Conservation (phyloP, 2,329 filamentous ascomycete genomes). For the Didymella exigua region DNA sequence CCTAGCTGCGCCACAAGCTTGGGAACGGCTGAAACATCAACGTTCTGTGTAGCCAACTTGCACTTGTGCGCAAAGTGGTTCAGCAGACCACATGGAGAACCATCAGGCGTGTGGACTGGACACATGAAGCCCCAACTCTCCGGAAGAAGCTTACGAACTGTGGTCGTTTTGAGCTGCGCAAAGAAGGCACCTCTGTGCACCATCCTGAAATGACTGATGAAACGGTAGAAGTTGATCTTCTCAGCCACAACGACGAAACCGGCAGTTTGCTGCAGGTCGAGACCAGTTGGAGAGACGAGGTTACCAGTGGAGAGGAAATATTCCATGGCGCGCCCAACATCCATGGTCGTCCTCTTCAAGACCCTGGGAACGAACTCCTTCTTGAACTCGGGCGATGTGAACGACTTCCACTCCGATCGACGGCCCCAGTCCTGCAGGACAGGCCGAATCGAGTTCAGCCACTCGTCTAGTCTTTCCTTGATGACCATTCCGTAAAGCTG, state of each 20-base stretch:
- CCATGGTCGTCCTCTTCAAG: conserved; percentile 82
- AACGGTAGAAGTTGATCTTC: conserved; percentile 98
- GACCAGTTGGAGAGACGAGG: conserved; percentile 83
- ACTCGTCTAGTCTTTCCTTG: conserved; percentile 93
- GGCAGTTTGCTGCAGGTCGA: conserved; percentile 92
- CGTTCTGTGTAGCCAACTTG: conserved; percentile 76
- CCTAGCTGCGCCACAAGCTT: conserved; percentile 79
- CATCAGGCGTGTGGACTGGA: conserved; percentile 96
- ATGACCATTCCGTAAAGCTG: conserved; percentile 94
- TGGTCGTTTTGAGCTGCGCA: conserved; percentile 94
- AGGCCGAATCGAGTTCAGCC: conserved; percentile 69
- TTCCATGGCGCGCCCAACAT: conserved; percentile 83
- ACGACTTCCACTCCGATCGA: conserved; percentile 60
- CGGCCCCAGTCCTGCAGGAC: conserved; percentile 62
- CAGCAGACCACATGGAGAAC: conserved; percentile 88
- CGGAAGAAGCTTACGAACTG: conserved; percentile 90
- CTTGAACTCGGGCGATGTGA: conserved; percentile 75
- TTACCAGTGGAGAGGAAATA: conserved; percentile 98
- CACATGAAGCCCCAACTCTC: conserved; percentile 99
- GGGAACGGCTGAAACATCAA: conserved; percentile 77
- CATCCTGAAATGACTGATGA: conserved; percentile 99
- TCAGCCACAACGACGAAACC: conserved; percentile 97
- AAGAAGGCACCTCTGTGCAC: conserved; percentile 99
- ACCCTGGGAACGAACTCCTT: conserved; percentile 81
- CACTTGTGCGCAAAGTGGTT: conserved; percentile 97